Evolutionary conservation across 2,329 filamentous ascomycete species (phyloP), one percentile per base, ranked within the genome.

Genomic region (Gnomoniopsis sp.): DNA sequence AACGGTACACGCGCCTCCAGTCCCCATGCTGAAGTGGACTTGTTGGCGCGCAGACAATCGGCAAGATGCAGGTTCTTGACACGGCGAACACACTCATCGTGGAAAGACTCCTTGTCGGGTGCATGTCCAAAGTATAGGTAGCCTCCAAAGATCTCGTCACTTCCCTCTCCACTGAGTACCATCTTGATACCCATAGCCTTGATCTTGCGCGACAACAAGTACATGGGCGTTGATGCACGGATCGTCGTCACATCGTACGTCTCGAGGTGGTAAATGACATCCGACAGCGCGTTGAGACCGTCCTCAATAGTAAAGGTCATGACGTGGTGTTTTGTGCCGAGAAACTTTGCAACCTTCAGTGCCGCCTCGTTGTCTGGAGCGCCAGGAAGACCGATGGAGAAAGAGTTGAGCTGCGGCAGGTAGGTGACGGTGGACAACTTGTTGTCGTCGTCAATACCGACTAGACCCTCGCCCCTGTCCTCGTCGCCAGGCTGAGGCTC

Each of bases 141-240:
- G 55, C 95, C 95, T 63, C 95, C 95, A 67, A 98, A 98, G 73
- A 97, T 97, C 79, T 99, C 95, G 74, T 99, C 95, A 70, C 90
- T 95, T 52, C 95, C 95, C 78, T 99, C 95, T 62, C 95, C 95
- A 69, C 90, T 96, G 63, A 99, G 84, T 58, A 99, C 95, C 95
- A 99, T 99, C 86, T 99, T 99, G 71, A 99, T 90, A 64, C 95
- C 95, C 88, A 97, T 93, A 38, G 93, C 95, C 83, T 99, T 99
- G 82, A 99, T 99, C 83, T 99, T 99, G 73, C 96, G 88, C 62
- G 91, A 95, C 50, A 99, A 84, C 64, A 99, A 81, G 79, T 97
- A 99, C 95, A 99, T 99, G 65, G 95, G 95, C 12, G 95, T 99
- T 12, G 93, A 98, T 57, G 95, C 95, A 71, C 95, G 92, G 72